These are phyloP conservation scores for Syzygium syzygioides DNA, from an alignment of 441 rosid species.

Conservation along the genomic window DNA sequence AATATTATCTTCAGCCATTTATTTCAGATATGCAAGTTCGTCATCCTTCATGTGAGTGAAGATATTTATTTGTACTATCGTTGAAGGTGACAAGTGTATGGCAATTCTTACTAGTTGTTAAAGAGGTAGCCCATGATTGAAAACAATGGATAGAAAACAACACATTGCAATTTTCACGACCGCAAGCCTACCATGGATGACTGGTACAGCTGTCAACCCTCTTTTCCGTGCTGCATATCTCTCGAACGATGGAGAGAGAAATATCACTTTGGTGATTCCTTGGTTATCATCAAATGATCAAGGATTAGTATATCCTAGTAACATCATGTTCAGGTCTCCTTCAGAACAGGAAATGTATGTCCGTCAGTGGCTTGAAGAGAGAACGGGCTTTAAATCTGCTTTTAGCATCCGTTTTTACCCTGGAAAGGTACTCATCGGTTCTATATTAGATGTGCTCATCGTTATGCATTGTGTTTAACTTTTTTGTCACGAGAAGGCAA, in stretches of 20 bases:
- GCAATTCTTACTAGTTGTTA: neutral
- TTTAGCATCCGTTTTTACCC: slow-evolving; percentile 73
- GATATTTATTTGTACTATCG: neutral
- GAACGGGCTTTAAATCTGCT: slow-evolving; percentile 42
- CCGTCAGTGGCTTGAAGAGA: slow-evolving; percentile 73
- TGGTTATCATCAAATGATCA: slow-evolving; percentile 82
- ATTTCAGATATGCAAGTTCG: neutral
- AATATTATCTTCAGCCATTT: neutral
- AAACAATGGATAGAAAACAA: slow-evolving; percentile 47
- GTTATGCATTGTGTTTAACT: neutral
- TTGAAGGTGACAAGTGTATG: neutral
- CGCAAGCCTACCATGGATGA: slow-evolving; percentile 96
- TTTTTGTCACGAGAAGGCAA: neutral
- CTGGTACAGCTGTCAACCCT: slow-evolving; percentile 97
- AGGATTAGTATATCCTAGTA: slow-evolving; percentile 58
- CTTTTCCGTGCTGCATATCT: slow-evolving; percentile 93
- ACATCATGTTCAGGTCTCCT: slow-evolving; percentile 54
- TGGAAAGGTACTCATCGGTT: slow-evolving; percentile 49
- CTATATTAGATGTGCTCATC: neutral
- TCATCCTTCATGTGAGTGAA: neutral
- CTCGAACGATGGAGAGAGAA: slow-evolving; percentile 56
- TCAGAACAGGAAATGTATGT: slow-evolving; percentile 68
- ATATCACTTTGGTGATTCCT: slow-evolving; percentile 85
- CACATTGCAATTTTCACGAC: slow-evolving; percentile 87
- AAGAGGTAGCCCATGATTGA: neutral